These are phyloP conservation scores for Inga oerstediana DNA, from an alignment of 306 rosid species.

Conservation along the genomic window DNA sequence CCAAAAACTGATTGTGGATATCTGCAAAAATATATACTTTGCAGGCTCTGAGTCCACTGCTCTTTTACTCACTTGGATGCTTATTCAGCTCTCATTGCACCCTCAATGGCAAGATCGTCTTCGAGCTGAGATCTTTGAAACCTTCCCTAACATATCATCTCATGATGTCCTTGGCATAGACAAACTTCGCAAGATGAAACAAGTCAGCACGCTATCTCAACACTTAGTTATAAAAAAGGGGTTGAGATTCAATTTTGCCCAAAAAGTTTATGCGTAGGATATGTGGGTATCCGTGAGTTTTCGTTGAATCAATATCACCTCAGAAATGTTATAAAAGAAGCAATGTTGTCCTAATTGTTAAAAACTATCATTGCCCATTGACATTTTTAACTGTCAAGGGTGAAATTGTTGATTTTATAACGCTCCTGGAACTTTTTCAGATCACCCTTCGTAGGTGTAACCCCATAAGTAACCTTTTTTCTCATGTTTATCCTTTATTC, in stretches of 20 bases:
- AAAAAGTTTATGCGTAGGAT: too few relatives aligned
- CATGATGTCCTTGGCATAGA: not conserved
- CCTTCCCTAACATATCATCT: not conserved
- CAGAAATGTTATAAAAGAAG: too few relatives aligned
- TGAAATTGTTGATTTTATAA: too few relatives aligned
- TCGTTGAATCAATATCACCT: too few relatives aligned
- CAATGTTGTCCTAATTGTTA: too few relatives aligned
- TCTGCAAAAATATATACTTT: slow-evolving; percentile 35
- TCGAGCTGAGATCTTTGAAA: not conserved
- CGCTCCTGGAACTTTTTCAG: not conserved
- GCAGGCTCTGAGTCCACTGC: not conserved
- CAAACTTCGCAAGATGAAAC: not conserved
- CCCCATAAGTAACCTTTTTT: too few relatives aligned
- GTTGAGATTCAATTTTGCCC: too few relatives aligned
- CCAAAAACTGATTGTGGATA: slow-evolving; percentile 31
- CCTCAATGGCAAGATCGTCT: not conserved
- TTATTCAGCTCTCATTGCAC: not conserved
- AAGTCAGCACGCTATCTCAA: not conserved
- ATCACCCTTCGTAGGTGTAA: too few relatives aligned
- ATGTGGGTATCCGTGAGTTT: too few relatives aligned
- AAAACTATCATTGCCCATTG: too few relatives aligned
- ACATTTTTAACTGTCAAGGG: too few relatives aligned
- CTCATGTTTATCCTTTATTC: too few relatives aligned
- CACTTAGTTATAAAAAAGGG: not conserved
- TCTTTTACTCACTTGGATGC: not conserved